These are phyloP conservation scores for Centella asiatica DNA, from an alignment of 129 eudicot genomes.

Conservation along the genomic window DNA sequence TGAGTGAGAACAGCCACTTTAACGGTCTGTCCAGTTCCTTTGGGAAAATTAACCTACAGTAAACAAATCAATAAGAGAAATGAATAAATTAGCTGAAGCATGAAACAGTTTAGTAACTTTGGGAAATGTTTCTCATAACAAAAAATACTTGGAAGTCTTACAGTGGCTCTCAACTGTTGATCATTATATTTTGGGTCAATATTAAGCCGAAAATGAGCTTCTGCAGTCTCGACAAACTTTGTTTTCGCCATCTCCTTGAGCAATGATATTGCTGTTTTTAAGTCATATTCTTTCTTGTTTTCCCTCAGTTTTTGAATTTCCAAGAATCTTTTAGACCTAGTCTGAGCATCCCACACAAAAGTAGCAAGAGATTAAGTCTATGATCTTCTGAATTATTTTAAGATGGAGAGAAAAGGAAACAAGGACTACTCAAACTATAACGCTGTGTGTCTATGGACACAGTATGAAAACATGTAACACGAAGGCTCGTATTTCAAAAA, in stretches of 20 bases:
- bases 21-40: constrained; percentile 84
- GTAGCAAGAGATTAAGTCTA: neutral
- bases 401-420: neutral
- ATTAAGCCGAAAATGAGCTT: constrained; percentile 97
- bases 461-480: neutral
- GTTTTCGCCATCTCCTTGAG: constrained; percentile 69
- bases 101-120: neutral
- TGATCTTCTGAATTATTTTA: neutral
- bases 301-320: constrained; percentile 86
- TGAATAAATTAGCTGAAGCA: neutral
- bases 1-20: constrained; percentile 95
- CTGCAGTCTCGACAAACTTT: constrained; percentile 79
- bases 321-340: constrained; percentile 85
- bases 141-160: constrained; percentile 25
- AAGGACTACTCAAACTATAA: neutral
- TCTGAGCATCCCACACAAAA: constrained; percentile 33
- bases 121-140: neutral
- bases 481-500: neutral
- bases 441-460: neutral
- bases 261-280: constrained; percentile 68
- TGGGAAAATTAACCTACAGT: constrained; percentile 77
- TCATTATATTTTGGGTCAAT: constrained; percentile 94
- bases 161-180: constrained; percentile 97
- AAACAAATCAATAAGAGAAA: neutral
- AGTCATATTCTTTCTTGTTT: constrained; percentile 75